A percentile compares a stretch with the other conserved stretches of the same genome.
These are phyloP conservation scores for Dactylellina leptospora DNA, from an alignment of 2,329 filamentous ascomycete species.

Conservation along the genomic window DNA sequence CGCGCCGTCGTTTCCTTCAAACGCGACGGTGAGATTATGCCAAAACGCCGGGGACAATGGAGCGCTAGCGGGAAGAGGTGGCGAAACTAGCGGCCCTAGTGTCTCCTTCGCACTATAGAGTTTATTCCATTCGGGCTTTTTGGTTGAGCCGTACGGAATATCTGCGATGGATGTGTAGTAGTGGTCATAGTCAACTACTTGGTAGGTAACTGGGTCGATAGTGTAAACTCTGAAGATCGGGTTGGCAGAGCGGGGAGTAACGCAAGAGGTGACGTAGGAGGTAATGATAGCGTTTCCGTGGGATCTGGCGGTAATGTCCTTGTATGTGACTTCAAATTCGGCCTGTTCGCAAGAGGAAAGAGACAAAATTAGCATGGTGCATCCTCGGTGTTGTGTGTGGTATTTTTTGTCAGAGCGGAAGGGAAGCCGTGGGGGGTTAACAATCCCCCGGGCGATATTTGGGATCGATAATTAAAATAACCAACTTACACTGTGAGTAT, in stretches of 20 bases:
- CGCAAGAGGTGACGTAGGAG: constrained; percentile 67
- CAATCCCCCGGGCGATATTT: too few relatives aligned
- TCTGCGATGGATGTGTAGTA: constrained; percentile 63
- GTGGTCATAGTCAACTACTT: constrained; percentile 66
- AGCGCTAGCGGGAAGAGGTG: constrained; percentile 60
- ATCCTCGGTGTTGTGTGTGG: background rate
- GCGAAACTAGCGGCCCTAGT: constrained; percentile 64
- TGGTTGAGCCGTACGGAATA: constrained; percentile 63
- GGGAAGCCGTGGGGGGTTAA: too few relatives aligned
- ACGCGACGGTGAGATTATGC: constrained; percentile 67
- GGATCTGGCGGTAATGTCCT: constrained; percentile 47
- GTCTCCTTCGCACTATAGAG: constrained; percentile 68
- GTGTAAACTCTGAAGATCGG: constrained; percentile 69
- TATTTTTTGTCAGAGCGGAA: too few relatives aligned
- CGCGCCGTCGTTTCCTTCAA: constrained; percentile 62
- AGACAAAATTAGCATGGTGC: background rate
- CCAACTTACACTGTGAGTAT: constrained; percentile 60
- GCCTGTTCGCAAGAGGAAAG: constrained; percentile 62
- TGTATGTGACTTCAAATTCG: constrained; percentile 68
- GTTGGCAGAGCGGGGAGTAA: constrained; percentile 67
- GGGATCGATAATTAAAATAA: background rate
- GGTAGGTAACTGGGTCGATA: constrained; percentile 68
- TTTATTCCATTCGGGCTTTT: constrained; percentile 65
- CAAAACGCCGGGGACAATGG: constrained; percentile 69
- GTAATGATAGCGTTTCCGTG: constrained; percentile 64